A percentile compares a stretch with the other conserved stretches of the same genome.
These are phyloP conservation scores for Ilyonectria sp. DNA, from an alignment of 2,329 filamentous ascomycete species.

Conservation along the genomic window DNA sequence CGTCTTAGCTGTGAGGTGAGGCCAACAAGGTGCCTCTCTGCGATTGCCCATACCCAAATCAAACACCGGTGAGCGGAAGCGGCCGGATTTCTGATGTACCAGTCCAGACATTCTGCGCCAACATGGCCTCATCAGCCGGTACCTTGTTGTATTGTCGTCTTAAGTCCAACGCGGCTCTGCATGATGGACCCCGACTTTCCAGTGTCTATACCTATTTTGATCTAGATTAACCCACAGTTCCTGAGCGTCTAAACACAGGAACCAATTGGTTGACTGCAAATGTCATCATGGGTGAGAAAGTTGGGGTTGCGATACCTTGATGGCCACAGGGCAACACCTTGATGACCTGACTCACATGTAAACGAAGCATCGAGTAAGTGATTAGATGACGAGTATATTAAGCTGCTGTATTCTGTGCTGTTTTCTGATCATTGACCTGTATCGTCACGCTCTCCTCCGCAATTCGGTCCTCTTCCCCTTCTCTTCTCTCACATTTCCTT, in stretches of 20 bases:
- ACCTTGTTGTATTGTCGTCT: neutral
- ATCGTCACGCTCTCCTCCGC: neutral
- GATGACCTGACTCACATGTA: constrained; percentile 36
- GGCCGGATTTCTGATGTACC: neutral
- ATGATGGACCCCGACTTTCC: constrained; percentile 4
- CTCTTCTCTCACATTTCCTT: neutral
- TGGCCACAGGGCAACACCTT: constrained; percentile 35
- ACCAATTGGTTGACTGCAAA: constrained; percentile 28
- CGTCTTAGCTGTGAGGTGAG: too few species aligned
- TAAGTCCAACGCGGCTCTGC: constrained; percentile 29
- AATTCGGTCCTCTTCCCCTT: too few species aligned
- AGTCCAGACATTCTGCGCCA: neutral
- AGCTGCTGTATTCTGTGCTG: neutral
- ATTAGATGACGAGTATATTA: constrained; percentile 25
- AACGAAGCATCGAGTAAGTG: constrained; percentile 3
- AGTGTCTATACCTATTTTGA: constrained; percentile 3
- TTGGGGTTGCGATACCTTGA: constrained; percentile 37
- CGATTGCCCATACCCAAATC: neutral
- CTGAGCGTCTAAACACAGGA: neutral
- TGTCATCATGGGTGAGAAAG: constrained; percentile 35
- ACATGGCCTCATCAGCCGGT: constrained; percentile 5
- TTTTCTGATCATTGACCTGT: neutral
- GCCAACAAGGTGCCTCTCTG: too few species aligned
- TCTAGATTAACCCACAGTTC: neutral
- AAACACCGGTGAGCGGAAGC: neutral